Base-by-base conservation (phyloP, 2,329 filamentous ascomycete genomes). In the Sporothrix protearum region DNA sequence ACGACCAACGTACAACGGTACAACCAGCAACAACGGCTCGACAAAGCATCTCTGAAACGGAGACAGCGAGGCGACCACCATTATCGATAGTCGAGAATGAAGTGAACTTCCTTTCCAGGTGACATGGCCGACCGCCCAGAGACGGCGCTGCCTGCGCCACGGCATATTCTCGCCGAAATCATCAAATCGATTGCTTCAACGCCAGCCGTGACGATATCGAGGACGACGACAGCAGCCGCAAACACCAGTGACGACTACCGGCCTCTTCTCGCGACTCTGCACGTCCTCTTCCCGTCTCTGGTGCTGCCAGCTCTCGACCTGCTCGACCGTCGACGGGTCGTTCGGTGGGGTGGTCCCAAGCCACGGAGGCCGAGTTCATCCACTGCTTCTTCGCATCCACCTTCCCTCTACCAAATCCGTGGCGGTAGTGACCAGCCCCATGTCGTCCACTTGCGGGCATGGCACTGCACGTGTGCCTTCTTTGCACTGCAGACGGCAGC, bases 391-490 rank as follows among this genome's bases (percentile, higher is more conserved):
- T 22, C 67, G 42, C n/a, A 39, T 1, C 28, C 33, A 5, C n/a
- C 64, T 16, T 10, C 63, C 6, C 77, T 73, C 71, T 71, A 76
- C 74, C 69, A 75, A 49, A 64, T 74, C 76, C 59, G 78, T 16
- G 73, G 78, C 71, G 71, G 76, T 64, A 72, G 77, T 30, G 73
- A 70, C 47, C 72, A 74, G 53, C 74, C 76, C 68, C 96, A 97
- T 80, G 84, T 92, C 76, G 92, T 98, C 19, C 87, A 90, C 10
- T 85, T 94, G 1, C 76, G 80, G 0, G 88, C 91, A 1, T 98
- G 96, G 96, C 94, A 91, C 79, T 99, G 96, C 80, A 92, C 89
- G 0, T 99, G 96, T 82, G 91, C 94, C 3, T 90, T 89, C 0
- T 98, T 98, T 80, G 86, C 91, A 0, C 90, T 96, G 74, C 84